Evolutionary conservation across 2,329 filamentous ascomycete species (phyloP).

Genomic region (Colletotrichum sp.): DNA sequence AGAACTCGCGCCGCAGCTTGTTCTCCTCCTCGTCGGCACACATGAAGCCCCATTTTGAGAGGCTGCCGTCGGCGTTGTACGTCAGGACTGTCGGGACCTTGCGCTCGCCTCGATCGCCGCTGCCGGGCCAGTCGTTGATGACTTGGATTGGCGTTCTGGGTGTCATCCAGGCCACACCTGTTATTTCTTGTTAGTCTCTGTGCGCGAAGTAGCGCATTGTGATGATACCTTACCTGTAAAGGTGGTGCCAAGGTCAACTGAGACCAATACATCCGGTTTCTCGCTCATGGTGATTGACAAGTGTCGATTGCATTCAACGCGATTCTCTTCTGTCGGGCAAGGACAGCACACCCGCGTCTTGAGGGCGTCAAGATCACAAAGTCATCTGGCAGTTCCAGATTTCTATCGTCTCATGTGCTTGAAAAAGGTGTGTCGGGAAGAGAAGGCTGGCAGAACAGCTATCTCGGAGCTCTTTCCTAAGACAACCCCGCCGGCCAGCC

Average conservation of each 20-base stretch:
- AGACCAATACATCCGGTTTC: conserved; percentile 36
- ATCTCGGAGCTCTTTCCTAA: not conserved
- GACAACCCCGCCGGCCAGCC: not conserved
- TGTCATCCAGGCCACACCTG: conserved; percentile 43
- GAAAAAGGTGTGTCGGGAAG: not conserved
- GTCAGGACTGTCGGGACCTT: conserved; percentile 59
- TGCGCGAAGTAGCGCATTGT: fast-evolving
- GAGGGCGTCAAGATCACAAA: not conserved
- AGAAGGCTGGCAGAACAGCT: not conserved
- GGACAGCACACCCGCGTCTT: not conserved
- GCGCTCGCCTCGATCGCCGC: conserved; percentile 56
- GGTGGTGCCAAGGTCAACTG: conserved; percentile 51
- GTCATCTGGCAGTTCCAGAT: not conserved
- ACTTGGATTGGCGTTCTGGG: conserved; percentile 43
- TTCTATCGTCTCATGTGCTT: not conserved
- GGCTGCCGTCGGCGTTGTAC: conserved; percentile 44
- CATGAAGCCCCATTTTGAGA: conserved; percentile 59
- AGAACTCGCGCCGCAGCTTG: conserved; percentile 51
- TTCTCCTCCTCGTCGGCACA: conserved; percentile 52
- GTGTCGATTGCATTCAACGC: not conserved
- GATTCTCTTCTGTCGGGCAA: not conserved
- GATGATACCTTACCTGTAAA: conserved; percentile 40
- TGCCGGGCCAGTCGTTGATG: conserved; percentile 60
- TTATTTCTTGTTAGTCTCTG: not conserved
- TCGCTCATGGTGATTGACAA: not conserved